A percentile compares a stretch with the other conserved stretches of the same genome.
Evolutionary conservation across 208 protist genomes (phyloP).

Genomic region (Naegleria gruberi): DNA sequence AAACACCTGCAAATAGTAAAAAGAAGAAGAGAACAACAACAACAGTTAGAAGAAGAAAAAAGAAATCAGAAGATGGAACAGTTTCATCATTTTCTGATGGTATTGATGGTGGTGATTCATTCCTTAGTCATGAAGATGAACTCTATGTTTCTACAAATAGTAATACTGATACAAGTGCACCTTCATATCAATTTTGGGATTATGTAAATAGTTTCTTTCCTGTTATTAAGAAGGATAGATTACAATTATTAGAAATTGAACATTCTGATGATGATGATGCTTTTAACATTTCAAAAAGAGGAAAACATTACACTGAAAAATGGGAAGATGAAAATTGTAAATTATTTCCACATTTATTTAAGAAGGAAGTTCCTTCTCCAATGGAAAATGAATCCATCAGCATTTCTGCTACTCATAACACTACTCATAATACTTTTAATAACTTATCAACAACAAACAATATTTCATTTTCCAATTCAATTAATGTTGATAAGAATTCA

Average conservation of each 20-base stretch:
- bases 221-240: neutral
- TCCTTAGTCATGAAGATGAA: neutral
- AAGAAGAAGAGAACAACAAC: neutral
- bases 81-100: neutral
- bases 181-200: neutral
- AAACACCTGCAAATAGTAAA: neutral
- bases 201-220: neutral
- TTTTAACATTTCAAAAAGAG: neutral
- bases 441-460: neutral
- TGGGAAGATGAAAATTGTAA: neutral
- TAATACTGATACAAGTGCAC: neutral
- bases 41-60: neutral
- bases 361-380: neutral
- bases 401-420: neutral
- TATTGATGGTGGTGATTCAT: neutral
- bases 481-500: neutral
- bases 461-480: too few relatives aligned
- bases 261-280: neutral
- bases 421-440: neutral
- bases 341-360: neutral
- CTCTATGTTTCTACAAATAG: neutral
- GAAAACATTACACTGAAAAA: slow-evolving; percentile 6
- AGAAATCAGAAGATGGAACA: neutral
- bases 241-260: neutral
- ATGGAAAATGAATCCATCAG: too few relatives aligned